Conservation (phyloP, 306 rosid genomes). For the Sindora glabra region DNA sequence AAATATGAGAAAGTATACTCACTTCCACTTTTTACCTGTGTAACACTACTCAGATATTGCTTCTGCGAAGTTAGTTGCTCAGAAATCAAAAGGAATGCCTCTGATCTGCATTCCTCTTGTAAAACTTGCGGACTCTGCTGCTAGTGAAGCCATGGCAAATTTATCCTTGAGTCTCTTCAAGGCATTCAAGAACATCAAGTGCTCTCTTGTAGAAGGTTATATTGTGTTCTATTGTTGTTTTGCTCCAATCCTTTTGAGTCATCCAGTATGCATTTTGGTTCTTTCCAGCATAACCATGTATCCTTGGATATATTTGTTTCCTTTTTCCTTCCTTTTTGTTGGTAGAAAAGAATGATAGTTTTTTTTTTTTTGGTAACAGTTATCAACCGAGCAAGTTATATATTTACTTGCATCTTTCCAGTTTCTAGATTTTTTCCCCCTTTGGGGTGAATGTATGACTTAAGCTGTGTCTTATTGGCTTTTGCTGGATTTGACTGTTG, state of each 20-base stretch:
- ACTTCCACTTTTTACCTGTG: background rate
- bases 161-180: conserved; percentile 52
- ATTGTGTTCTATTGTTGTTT: background rate
- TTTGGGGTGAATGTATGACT: conserved; percentile 4
- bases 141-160: conserved; percentile 48
- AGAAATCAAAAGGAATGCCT: conserved; percentile 90
- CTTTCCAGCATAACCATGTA: background rate
- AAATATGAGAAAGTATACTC: conserved; percentile 5
- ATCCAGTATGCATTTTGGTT: background rate
- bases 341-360: background rate
- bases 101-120: conserved; percentile 56
- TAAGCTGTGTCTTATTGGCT: background rate
- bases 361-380: background rate
- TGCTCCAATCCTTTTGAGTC: background rate
- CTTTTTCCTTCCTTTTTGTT: background rate
- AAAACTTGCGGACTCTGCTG: conserved; percentile 56
- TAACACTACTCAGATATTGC: conserved; percentile 34
- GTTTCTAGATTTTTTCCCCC: background rate
- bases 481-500: conserved; percentile 28
- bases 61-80: conserved; percentile 58
- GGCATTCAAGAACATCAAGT: conserved; percentile 37
- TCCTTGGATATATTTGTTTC: background rate
- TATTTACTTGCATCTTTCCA: background rate
- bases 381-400: background rate
- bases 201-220: conserved; percentile 44